Evolutionary conservation across 495 filamentous ascomycete species (phyloP), one percentile per base, ranked within the genome.

Genomic region (Xylaria scruposa): DNA sequence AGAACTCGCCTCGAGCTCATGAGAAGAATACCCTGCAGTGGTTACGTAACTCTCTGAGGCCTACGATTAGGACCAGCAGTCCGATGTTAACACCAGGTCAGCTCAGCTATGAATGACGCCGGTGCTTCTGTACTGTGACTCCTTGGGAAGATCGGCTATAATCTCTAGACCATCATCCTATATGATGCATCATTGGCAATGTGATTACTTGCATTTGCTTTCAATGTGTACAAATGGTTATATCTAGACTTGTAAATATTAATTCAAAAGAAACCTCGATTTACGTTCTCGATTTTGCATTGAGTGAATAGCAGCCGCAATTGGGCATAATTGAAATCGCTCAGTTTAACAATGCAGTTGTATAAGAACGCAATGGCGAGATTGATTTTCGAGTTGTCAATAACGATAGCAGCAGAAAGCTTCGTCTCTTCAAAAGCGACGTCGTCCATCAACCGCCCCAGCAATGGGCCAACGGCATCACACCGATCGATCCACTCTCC

Each of bases 341-440:
- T 47, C 19, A n/a, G 19, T 2, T 47, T 7, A n/a, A 47, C 19
- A 47, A 47, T 7, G 1, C n/a, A n/a, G n/a, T n/a, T n/a, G n/a
- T n/a, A n/a, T n/a, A n/a, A n/a, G n/a, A n/a, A n/a, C n/a, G n/a
- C n/a, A n/a, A n/a, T n/a, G n/a, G n/a, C n/a, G n/a, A n/a, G n/a
- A n/a, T n/a, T n/a, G n/a, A n/a, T n/a, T n/a, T 93, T 75, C 88
- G 91, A 53, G 92, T 94, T 1, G 92, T 94, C 67, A 94, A 94
- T 75, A 94, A 94, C 76, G 92, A 94, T 78, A 88, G 90, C 64
- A 83, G 83, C 5, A 81, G 88, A 58, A 90, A 93, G 73, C 33
- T 36, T 36, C 33, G 33, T 36, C 33, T 36, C 33, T 36, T 36
- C 74, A 91, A 89, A 75, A 91, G 88, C 31, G 90, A 93, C 79